These are phyloP conservation scores for Rosa persica DNA, from an alignment of 306 rosid genomes.

Conservation along the genomic window DNA sequence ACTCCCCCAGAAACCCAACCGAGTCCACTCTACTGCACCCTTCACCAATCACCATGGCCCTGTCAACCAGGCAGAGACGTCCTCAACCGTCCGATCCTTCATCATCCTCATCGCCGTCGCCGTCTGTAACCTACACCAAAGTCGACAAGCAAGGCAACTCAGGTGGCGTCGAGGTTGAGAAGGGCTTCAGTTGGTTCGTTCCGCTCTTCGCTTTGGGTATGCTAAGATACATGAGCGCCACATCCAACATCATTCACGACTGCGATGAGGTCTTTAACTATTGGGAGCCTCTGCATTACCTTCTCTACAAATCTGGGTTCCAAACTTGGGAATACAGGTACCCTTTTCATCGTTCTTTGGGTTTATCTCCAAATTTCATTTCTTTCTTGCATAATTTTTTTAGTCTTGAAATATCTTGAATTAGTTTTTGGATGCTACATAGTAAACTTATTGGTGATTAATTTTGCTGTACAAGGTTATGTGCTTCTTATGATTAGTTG, in stretches of 20 bases:
- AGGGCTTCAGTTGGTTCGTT: slow-evolving; percentile 67
- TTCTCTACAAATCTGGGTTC: slow-evolving; percentile 90
- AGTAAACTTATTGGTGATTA: background rate
- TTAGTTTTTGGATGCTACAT: background rate
- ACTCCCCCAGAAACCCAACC: background rate
- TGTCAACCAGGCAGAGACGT: slow-evolving; percentile 64
- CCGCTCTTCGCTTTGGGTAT: slow-evolving; percentile 63
- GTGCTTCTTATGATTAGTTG: background rate
- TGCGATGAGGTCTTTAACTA: slow-evolving; percentile 98
- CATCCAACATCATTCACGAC: slow-evolving; percentile 90
- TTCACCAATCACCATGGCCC: slow-evolving; percentile 35
- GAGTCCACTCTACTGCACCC: background rate
- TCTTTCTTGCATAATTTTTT: background rate
- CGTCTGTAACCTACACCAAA: slow-evolving; percentile 56
- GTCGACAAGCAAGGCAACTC: slow-evolving; percentile 51
- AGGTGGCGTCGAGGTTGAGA: slow-evolving; percentile 23
- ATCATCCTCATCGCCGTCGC: slow-evolving; percentile 33
- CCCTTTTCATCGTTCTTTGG: background rate
- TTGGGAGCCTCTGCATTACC: slow-evolving; percentile 98
- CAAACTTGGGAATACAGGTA: slow-evolving; percentile 98
- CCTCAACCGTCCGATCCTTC: slow-evolving; percentile 51
- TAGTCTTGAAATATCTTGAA: background rate
- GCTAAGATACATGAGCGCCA: slow-evolving; percentile 85
- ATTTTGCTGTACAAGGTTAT: background rate
- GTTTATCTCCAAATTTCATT: background rate